phyloP scores from a whole-genome alignment of 108 stramenopile species.

The Mediolabrus comicus region DNA sequence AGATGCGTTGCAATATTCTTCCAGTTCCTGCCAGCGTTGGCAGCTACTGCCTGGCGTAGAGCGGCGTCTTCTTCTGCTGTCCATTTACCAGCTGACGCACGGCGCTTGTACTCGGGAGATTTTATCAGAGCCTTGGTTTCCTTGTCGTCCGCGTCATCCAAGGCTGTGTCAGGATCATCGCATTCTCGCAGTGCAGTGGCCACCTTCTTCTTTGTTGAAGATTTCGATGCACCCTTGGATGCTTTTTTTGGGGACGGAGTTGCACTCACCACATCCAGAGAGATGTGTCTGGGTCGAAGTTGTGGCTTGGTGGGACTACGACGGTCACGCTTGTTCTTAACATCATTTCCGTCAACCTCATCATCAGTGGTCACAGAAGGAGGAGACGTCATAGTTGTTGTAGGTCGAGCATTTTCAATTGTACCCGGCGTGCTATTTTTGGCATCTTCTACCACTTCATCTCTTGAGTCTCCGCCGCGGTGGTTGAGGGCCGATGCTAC shows the following conservation, averaged over 20 bases:
- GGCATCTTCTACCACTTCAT: neutral
- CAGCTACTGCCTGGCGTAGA: slow-evolving; percentile 82
- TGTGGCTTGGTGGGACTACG: neutral
- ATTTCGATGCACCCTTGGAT: neutral
- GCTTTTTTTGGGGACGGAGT: neutral
- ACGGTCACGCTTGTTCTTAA: neutral
- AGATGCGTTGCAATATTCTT: slow-evolving; percentile 88
- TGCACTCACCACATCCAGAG: neutral
- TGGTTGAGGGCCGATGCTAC: neutral
- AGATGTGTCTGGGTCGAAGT: neutral
- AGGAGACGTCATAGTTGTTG: neutral
- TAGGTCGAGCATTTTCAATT: neutral
- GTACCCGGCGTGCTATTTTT: neutral
- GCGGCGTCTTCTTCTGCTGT: slow-evolving; percentile 76
- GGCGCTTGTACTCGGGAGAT: slow-evolving; percentile 57
- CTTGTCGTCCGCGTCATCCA: slow-evolving; percentile 7
- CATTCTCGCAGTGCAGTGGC: neutral
- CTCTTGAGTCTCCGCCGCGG: neutral
- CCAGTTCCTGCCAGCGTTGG: slow-evolving; percentile 93
- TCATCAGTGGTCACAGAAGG: neutral
- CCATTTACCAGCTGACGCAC: slow-evolving; percentile 89
- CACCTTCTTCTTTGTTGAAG: neutral
- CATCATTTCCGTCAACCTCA: neutral
- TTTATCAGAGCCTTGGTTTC: slow-evolving; percentile 24
- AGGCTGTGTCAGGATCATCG: neutral